A percentile compares a stretch with the other conserved stretches of the same genome.
Evolutionary conservation across 306 rosid species (phyloP).

Genomic region (Trifolium repens): DNA sequence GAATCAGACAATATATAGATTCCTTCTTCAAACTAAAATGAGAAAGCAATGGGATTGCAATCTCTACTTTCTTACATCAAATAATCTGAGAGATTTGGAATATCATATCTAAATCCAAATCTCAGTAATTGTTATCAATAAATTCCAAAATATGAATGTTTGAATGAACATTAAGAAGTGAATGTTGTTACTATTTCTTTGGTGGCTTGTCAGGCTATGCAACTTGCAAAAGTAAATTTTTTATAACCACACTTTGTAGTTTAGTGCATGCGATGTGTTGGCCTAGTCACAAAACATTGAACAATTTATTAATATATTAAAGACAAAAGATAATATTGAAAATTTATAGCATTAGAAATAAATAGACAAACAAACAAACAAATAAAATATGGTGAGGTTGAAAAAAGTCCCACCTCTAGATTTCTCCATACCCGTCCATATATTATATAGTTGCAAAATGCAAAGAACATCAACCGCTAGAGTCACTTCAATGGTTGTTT

Average conservation of each 20-base stretch:
- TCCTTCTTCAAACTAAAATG: conserved; percentile 16
- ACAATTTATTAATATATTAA: background rate
- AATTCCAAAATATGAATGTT: conserved; percentile 30
- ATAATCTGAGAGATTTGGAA: conserved; percentile 6
- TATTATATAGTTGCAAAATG: conserved; percentile 19
- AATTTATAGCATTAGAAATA: too few species aligned
- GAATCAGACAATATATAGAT: conserved; percentile 7
- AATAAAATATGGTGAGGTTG: conserved; percentile 18
- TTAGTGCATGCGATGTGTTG: conserved; percentile 30
- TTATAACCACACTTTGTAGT: background rate
- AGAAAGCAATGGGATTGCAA: conserved; percentile 19
- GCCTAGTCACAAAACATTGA: conserved; percentile 19
- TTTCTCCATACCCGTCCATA: background rate
- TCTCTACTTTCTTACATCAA: background rate
- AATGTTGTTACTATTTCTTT: conserved; percentile 32
- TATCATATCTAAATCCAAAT: conserved; percentile 3
- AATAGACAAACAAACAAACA: too few species aligned
- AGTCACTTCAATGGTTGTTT: conserved; percentile 21
- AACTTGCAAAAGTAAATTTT: conserved; percentile 29
- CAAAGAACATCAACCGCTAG: conserved; percentile 11
- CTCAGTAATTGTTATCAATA: background rate
- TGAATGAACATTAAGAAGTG: conserved; percentile 26
- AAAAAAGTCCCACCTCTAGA: background rate
- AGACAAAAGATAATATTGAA: background rate
- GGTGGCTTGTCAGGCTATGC: conserved; percentile 40